Evolutionary conservation across 2,329 filamentous ascomycete species (phyloP), one percentile per base, ranked within the genome.

Genomic region (Pseudofabraea citricarpa): DNA sequence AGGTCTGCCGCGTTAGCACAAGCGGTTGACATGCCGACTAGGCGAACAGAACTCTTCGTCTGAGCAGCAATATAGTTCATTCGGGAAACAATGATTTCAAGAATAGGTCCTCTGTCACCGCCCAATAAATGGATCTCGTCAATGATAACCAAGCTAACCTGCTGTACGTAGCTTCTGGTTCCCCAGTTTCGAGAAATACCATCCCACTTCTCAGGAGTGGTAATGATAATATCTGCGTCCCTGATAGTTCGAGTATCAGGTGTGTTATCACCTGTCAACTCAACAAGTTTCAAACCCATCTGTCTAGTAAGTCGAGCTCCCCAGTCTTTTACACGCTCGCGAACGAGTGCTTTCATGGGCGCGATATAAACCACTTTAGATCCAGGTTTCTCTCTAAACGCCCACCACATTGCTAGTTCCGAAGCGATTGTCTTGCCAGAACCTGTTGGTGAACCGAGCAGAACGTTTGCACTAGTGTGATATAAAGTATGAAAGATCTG

Each of bases 21-120:
- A 8, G 93, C 94, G 15, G 93, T 98, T 2, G 93, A 98, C 94
- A 98, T 98, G n/a, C 93, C 93, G 50, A 98, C 76, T 5, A 98
- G 73, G 4, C 93, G 80, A 18, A 98, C 91, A 1, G 89, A 81
- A 40, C 84, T 89, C 58, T 95, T 90, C 31, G 88, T 95, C 49
- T 95, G 90, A 2, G 90, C 87, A 2, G 91, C 93, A 57, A 98
- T 98, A 63, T 97, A 98, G 63, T 98, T 98, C 94, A 98, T 97
- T 55, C 81, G 78, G 26, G 81, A 84, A 12, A 85, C 94, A 51
- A 98, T 98, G 56, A 98, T 98, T 67, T 98, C 93, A 39, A 98
- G 73, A 76, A 98, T 98, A 1, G 94, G 94, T 18, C 91, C 93
- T 65, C 93, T 85, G 58, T 98, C 93, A 47, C 93, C 90, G 21